Evolutionary conservation across 1,139 yeast species (phyloP), one percentile per base, ranked within the genome.

Genomic region (Debaryomycetaceae sp.): DNA sequence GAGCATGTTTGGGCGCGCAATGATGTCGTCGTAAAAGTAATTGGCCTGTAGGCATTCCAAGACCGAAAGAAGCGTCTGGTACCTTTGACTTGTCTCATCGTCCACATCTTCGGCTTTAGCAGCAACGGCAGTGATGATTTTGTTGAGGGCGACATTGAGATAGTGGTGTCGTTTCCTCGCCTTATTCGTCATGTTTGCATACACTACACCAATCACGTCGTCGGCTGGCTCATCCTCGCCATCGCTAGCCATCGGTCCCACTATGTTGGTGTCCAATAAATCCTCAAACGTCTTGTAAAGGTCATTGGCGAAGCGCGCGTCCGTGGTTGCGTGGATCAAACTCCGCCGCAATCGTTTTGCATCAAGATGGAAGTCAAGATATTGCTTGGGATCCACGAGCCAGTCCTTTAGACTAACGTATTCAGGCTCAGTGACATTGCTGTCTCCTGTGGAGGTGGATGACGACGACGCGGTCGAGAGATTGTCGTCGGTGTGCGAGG

Each of bases 21-120:
- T 63, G 2, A 61, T 59, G 16, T 58, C 52, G 1, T 69, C 36
- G 27, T 47, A 62, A 44, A 79, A 82, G 40, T 64, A 59, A 23
- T 71, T 51, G 1, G 84, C 75, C 30, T 67, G 66, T 18, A 82
- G 47, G 42, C 86, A 74, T 38, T 75, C 77, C 29, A 82, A 46
- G 6, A 82, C 71, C 36, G 65, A 63, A 20, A 71, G 48, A 12
- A 66, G 58, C 35, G 71, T 74, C 32, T 72, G 44, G 12, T 46
- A 38, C 20, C 13, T 27, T 13, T 9, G 8, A 10, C 12, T 25
- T 6, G 9, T 8, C 11, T 25, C 12, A 8, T 17, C 14, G 7
- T n/a, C 25, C 9, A 13, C 23, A 12, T n/a, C 18, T 16, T 53
- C 54, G 5, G 52, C 49, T 4, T 50, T 52, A 13, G 44, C 42